Evolutionary conservation across 1,284 basidiomycete species (phyloP).

Genomic region (Rhodotorula sp.): DNA sequence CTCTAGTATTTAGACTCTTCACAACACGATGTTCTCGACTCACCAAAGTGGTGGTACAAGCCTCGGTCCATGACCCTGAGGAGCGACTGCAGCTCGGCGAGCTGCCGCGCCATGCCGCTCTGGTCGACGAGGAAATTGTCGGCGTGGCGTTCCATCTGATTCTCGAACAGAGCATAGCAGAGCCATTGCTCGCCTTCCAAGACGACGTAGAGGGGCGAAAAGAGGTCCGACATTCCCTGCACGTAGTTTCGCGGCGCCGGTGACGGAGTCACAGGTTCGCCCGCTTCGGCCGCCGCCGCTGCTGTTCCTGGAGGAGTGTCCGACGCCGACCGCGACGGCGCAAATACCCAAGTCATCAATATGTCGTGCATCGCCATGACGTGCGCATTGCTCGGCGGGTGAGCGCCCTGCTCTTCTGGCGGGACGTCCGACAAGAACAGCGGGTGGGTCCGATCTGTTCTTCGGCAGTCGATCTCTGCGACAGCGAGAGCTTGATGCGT

Average conservation of each 20-base stretch:
- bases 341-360: conserved; percentile 82
- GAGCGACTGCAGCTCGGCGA: conserved; percentile 83
- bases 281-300: neutral
- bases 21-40: conserved; percentile 31
- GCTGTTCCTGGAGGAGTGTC: neutral
- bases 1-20: neutral
- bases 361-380: conserved; percentile 75
- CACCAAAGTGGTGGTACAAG: conserved; percentile 80
- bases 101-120: conserved; percentile 93
- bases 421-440: conserved; percentile 62
- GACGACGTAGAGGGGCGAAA: conserved; percentile 88
- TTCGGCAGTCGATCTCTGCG: conserved; percentile 90
- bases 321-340: neutral
- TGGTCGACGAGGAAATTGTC: conserved; percentile 95
- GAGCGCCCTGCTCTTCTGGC: conserved; percentile 23
- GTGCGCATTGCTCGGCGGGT: conserved; percentile 54
- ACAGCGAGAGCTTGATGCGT: conserved; percentile 12
- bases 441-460: conserved; percentile 90
- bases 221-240: conserved; percentile 96
- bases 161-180: conserved; percentile 94
- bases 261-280: neutral
- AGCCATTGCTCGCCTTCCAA: conserved; percentile 82
- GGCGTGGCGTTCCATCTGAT: conserved; percentile 94
- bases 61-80: conserved; percentile 93
- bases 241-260: conserved; percentile 65